Evolutionary conservation across 352 stramenopile genomes (phyloP).

Genomic region (Phytophthora palmivora): DNA sequence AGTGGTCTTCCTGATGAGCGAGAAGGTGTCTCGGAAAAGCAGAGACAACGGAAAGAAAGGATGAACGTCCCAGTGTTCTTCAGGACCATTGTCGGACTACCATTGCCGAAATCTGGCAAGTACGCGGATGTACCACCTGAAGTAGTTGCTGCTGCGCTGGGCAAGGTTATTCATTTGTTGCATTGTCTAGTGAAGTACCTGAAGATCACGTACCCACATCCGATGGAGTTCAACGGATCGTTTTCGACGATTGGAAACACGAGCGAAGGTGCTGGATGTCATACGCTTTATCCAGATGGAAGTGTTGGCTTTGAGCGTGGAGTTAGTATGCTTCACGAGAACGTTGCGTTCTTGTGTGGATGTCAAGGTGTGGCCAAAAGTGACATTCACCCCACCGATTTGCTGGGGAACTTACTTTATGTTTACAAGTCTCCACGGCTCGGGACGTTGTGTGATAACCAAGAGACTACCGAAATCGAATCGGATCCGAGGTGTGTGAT

Average conservation of each 20-base stretch:
- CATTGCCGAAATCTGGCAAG: slow-evolving; percentile 72
- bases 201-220: slow-evolving; percentile 72
- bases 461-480: slow-evolving; percentile 17
- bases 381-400: slow-evolving; percentile 57
- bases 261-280: slow-evolving; percentile 76
- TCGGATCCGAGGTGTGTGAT: slow-evolving; percentile 30
- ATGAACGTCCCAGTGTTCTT: slow-evolving; percentile 47
- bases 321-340: slow-evolving; percentile 81
- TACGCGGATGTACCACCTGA: slow-evolving; percentile 79
- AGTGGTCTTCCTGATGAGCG: slow-evolving; percentile 33
- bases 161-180: slow-evolving; percentile 82
- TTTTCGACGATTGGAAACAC: slow-evolving; percentile 88
- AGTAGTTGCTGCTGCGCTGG: slow-evolving; percentile 72
- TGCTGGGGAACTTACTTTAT: slow-evolving; percentile 72
- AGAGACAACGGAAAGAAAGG: slow-evolving; percentile 19
- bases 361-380: slow-evolving; percentile 53
- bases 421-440: slow-evolving; percentile 55
- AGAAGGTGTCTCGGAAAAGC: slow-evolving; percentile 24
- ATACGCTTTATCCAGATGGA: slow-evolving; percentile 86
- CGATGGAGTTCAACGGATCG: slow-evolving; percentile 89
- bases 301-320: slow-evolving; percentile 79
- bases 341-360: slow-evolving; percentile 63
- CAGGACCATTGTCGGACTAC: slow-evolving; percentile 70
- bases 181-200: slow-evolving; percentile 76
- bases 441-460: slow-evolving; percentile 50